These are phyloP conservation scores for Pseudopyrenochaeta lycopersici DNA, from an alignment of 2,329 filamentous ascomycete genomes.

Conservation along the genomic window DNA sequence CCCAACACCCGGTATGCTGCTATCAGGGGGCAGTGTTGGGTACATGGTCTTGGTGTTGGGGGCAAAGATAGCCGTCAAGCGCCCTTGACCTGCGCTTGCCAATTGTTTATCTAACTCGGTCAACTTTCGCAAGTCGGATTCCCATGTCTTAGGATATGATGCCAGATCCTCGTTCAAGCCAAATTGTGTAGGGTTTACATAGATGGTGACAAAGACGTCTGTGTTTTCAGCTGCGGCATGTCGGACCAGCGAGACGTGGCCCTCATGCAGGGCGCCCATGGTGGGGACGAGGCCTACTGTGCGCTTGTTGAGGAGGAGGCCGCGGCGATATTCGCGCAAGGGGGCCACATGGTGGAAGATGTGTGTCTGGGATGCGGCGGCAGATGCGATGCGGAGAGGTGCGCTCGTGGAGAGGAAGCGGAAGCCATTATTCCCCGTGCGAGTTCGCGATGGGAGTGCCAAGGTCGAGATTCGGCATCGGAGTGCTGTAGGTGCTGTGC, in stretches of 20 bases:
- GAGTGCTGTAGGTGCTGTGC: conserved; percentile 17
- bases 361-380: conserved; percentile 58
- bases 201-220: conserved; percentile 89
- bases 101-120: conserved; percentile 75
- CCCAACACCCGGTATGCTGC: conserved; percentile 78
- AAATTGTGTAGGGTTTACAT: conserved; percentile 97
- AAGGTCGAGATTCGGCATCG: conserved; percentile 6
- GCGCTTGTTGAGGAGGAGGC: conserved; percentile 71
- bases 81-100: conserved; percentile 63
- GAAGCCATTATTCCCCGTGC: conserved; percentile 11
- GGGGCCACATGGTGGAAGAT: conserved; percentile 79
- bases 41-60: conserved; percentile 88
- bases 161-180: conserved; percentile 86
- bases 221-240: conserved; percentile 85
- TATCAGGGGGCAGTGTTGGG: conserved; percentile 76
- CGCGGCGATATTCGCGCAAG: conserved; percentile 74
- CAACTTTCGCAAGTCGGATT: conserved; percentile 74
- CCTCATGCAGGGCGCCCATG: conserved; percentile 96
- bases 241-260: conserved; percentile 86
- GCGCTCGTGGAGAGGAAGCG: conserved; percentile 31
- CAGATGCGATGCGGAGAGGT: conserved; percentile 24
- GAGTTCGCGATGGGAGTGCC: conserved; percentile 1
- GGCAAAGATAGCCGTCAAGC: conserved; percentile 84
- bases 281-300: conserved; percentile 91
- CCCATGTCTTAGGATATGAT: conserved; percentile 92